Evolutionary conservation across 2,329 filamentous ascomycete genomes (phyloP).

Genomic region (Curvularia verruculosa): DNA sequence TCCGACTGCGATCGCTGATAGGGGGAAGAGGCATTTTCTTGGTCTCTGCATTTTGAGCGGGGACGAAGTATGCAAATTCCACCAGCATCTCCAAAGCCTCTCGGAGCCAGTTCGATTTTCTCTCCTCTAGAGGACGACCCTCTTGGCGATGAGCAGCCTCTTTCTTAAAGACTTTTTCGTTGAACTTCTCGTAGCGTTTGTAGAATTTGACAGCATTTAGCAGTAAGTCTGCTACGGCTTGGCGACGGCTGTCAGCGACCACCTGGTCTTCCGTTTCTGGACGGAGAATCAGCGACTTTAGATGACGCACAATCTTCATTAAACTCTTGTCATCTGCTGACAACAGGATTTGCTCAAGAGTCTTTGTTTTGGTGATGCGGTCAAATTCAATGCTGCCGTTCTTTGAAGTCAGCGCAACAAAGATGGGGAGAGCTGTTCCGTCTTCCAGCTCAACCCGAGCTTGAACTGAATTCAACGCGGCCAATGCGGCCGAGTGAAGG

Average conservation of each 20-base stretch:
- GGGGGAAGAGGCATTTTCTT: slow-evolving; percentile 51
- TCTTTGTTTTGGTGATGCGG: slow-evolving; percentile 82
- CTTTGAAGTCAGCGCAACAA: slow-evolving; percentile 71
- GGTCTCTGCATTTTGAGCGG: slow-evolving; percentile 40
- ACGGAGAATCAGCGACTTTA: slow-evolving; percentile 55
- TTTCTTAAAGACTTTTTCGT: slow-evolving; percentile 37
- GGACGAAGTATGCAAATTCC: slow-evolving; percentile 58
- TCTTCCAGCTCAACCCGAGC: slow-evolving; percentile 65
- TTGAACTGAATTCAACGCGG: slow-evolving; percentile 75
- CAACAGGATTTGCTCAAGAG: slow-evolving; percentile 74
- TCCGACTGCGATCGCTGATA: slow-evolving; percentile 55
- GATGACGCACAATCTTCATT: slow-evolving; percentile 59
- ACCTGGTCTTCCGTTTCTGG: slow-evolving; percentile 55
- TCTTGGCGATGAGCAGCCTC: slow-evolving; percentile 26
- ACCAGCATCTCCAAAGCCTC: slow-evolving; percentile 55
- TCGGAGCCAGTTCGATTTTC: slow-evolving; percentile 48
- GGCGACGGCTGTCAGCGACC: slow-evolving; percentile 54
- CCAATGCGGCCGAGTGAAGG: slow-evolving; percentile 72
- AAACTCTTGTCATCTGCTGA: slow-evolving; percentile 60
- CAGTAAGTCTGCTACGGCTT: slow-evolving; percentile 60
- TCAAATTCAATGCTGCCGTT: slow-evolving; percentile 82
- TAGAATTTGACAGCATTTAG: slow-evolving; percentile 56
- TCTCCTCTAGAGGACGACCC: slow-evolving; percentile 11
- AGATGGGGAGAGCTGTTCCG: slow-evolving; percentile 63
- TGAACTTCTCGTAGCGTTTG: slow-evolving; percentile 37